A percentile compares a stretch with the other conserved stretches of the same genome.
These are phyloP conservation scores for Leishmania braziliensis DNA, from an alignment of 208 protist genomes.

Conservation along the genomic window DNA sequence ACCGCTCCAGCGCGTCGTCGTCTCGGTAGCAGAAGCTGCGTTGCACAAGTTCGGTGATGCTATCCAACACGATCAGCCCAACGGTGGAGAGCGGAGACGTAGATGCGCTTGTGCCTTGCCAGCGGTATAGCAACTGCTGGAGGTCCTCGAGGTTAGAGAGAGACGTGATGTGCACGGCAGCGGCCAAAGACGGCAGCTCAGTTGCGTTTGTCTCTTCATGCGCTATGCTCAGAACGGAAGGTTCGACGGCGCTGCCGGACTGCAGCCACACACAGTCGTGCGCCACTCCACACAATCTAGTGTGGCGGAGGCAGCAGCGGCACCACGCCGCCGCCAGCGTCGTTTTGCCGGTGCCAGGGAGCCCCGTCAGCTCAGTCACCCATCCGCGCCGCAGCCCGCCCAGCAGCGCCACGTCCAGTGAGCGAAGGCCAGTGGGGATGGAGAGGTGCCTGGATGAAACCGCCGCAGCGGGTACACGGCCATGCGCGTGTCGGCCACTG, in stretches of 20 bases:
- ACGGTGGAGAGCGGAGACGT: conserved; percentile 8
- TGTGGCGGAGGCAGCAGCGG: not conserved
- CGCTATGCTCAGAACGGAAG: conserved; percentile 7
- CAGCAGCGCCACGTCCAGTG: conserved; percentile 50
- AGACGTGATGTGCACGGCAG: conserved; percentile 18
- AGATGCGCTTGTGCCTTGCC: not conserved
- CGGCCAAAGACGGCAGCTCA: not conserved
- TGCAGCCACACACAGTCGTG: conserved; percentile 30
- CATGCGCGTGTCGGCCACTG: not conserved
- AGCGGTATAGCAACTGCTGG: conserved; percentile 19
- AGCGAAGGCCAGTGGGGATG: conserved; percentile 36
- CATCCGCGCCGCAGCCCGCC: conserved; percentile 51
- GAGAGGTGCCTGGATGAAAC: conserved; percentile 3
- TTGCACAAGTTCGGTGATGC: conserved; percentile 47
- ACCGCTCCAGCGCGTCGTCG: conserved; percentile 44
- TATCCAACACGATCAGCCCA: conserved; percentile 67
- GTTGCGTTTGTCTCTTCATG: not conserved
- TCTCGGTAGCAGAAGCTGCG: conserved; percentile 43
- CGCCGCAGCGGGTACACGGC: not conserved
- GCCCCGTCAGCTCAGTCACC: conserved; percentile 65
- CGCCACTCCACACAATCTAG: not conserved
- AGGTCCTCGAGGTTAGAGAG: conserved; percentile 17
- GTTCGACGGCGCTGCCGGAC: conserved; percentile 5
- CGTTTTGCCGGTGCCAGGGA: conserved; percentile 36
- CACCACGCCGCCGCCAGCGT: conserved; percentile 34